A percentile compares a stretch with the other conserved stretches of the same genome.
Evolutionary conservation across 208 protist species (phyloP).

Genomic region (Vickermania spadyakhi): DNA sequence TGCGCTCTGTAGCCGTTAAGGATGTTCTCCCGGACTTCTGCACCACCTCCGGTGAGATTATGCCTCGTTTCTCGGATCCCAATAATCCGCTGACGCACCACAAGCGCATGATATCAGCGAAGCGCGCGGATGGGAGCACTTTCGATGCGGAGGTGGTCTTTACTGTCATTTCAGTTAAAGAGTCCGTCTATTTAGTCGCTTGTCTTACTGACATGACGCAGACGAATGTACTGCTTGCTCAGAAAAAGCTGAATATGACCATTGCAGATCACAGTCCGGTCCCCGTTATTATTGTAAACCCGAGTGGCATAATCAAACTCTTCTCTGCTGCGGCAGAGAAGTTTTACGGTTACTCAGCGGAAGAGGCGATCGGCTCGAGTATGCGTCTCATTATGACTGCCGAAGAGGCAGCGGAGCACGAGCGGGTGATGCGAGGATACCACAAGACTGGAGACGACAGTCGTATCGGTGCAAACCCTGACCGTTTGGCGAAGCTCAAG

Average conservation of each 20-base stretch:
- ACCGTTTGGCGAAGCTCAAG: constrained; percentile 4
- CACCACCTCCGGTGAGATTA: background rate
- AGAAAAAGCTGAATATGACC: constrained; percentile 6
- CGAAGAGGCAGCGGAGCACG: constrained; percentile 8
- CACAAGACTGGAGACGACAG: background rate
- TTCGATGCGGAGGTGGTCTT: constrained; percentile 9
- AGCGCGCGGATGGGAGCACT: constrained; percentile 8
- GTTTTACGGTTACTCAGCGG: constrained; percentile 18
- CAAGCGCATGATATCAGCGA: constrained; percentile 1
- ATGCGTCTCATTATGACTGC: constrained; percentile 27
- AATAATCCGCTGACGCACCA: background rate
- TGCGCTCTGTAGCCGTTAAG: background rate
- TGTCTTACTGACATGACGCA: constrained; percentile 10
- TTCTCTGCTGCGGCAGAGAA: constrained; percentile 15
- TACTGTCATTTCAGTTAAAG: constrained; percentile 3
- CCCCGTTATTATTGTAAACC: constrained; percentile 17
- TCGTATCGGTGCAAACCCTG: background rate
- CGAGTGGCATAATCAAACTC: constrained; percentile 8
- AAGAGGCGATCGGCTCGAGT: constrained; percentile 17
- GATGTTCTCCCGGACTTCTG: background rate
- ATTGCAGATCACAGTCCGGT: constrained; percentile 11
- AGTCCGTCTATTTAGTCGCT: constrained; percentile 5
- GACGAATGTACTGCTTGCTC: constrained; percentile 1
- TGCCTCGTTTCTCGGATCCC: background rate
- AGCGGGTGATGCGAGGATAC: background rate